Evolutionary conservation across 257 asterid species (phyloP).

Genomic region (Przewalskia tangutica): DNA sequence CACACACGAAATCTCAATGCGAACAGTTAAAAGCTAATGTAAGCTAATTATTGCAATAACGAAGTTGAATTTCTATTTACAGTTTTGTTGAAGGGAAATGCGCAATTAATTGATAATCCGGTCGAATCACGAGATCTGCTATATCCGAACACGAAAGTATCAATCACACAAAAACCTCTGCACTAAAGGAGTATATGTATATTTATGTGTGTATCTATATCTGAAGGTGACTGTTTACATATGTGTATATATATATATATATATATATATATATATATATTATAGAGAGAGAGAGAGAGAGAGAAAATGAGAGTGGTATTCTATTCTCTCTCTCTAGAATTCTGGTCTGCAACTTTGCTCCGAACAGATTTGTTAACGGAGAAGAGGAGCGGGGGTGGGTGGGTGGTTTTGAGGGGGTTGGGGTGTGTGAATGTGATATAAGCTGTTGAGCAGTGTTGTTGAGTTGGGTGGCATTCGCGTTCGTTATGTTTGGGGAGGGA

Average conservation of each 20-base stretch:
- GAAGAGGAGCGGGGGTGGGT: not conserved
- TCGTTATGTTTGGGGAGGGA: constrained; percentile 4
- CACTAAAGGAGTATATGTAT: not conserved
- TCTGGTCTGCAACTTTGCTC: not conserved
- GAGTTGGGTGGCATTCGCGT: constrained; percentile 1
- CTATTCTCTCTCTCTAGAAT: not conserved
- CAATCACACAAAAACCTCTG: no score
- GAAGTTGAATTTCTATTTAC: not conserved
- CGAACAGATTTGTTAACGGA: not conserved
- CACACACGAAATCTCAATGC: not conserved
- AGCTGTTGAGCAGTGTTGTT: not conserved
- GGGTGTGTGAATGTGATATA: constrained; percentile 1
- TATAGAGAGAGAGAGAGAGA: not conserved
- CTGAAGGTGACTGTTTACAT: not conserved
- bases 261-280: not conserved
- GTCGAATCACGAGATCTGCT: constrained; percentile 1
- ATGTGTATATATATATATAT: not conserved
- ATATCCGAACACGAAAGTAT: not conserved
- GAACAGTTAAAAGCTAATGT: not conserved
- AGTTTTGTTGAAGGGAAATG: not conserved
- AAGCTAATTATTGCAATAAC: not conserved
- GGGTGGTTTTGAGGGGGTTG: not conserved
- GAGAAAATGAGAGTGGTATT: not conserved
- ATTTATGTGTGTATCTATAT: not conserved
- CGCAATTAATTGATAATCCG: not conserved